Evolutionary conservation across 2,329 filamentous ascomycete genomes (phyloP), one percentile per base, ranked within the genome.

Genomic region (Blastomyces silverae): DNA sequence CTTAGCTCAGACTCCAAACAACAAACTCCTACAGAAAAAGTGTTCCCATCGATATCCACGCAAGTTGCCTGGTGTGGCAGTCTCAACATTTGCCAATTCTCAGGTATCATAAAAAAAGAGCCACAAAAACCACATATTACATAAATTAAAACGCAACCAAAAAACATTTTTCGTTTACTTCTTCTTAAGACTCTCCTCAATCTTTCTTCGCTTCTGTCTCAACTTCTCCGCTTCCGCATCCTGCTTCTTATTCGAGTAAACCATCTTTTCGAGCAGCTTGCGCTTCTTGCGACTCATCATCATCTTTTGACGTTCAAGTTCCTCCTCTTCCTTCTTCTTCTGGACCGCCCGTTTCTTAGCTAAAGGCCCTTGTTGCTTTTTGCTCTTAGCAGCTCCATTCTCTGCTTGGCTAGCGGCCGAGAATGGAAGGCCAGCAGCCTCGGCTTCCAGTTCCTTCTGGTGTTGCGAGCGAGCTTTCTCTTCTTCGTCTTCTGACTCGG

Each of bases 281-380:
- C 94, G 85, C 87, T 97, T 99, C 85, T 95, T 94, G 78, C 95
- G 90, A 78, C 89, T 90, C 82, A 97, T 88, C 94, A 99, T 99
- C 81, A 95, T 94, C 86, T 96, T 97, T 76, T 91, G 89, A 68
- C 93, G 85, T 78, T 96, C 92, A 65, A 95, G 79, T 72, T 97
- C 92, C 78, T 97, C 94, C 3, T 89, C 87, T 74, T 94, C 90
- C 72, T 84, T 80, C 68, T 79, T 79, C 71, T 85, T 84, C 75
- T 83, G 83, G 66, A 86, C 85, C 46, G 86, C 85, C 78, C 90
- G 88, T 80, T 88, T 89, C 70, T 85, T 83, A 39, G 88, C 81
- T 71, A 85, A 85, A 74, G 90, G 89, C 70, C 82, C 85, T 20
- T 86, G 87, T 70, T 90, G 89, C 70, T 88, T 85, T 78, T 89